Evolutionary conservation across 805 yeast genomes (phyloP), one percentile per base, ranked within the genome.

Genomic region (Metschnikowia cerradonensis): DNA sequence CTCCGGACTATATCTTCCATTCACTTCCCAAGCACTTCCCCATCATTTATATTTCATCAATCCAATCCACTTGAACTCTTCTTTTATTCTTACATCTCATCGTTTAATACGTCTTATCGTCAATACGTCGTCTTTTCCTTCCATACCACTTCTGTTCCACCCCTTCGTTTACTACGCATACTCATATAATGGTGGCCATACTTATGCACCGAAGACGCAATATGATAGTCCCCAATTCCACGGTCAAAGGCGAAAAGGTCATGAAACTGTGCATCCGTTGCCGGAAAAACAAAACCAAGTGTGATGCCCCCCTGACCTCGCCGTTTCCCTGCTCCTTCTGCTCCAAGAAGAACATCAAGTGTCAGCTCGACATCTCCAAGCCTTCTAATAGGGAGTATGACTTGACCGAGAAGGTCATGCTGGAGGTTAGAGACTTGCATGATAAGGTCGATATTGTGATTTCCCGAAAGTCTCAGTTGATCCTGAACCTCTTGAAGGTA

Each of bases 241-340:
- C 41, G 20, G 46, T 13, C 44, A 49, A 51, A 26, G 64, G 62
- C 19, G 59, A 52, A n/a, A 59, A 53, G 48, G 39, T 62, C 26
- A 57, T 63, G 44, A 82, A 82, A 57, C 78, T 87, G 10, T 84
- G 90, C 61, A 72, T 78, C 4, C 70, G 86, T 32, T 84, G 90
- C 63, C 72, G 89, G 34, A 79, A 79, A 59, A 85, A 82, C 57
- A 84, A 84, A 62, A 82, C 84, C 15, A 81, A 77, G 59, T 84
- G 90, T 64, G 84, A 84, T 60, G 84, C 84, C 11, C 55, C 66
- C 13, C 60, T 61, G 22, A 77, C 80, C 14, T 65, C 71, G 34
- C 88, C 89, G 3, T 60, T 65, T 22, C 78, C 86, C 0, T 84
- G 90, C 59, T 63, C 83, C 2, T 73, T 79, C 31, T 84, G 90